Base-by-base conservation (phyloP, 495 filamentous ascomycete species). In the Massariosphaeria phaeospora region DNA sequence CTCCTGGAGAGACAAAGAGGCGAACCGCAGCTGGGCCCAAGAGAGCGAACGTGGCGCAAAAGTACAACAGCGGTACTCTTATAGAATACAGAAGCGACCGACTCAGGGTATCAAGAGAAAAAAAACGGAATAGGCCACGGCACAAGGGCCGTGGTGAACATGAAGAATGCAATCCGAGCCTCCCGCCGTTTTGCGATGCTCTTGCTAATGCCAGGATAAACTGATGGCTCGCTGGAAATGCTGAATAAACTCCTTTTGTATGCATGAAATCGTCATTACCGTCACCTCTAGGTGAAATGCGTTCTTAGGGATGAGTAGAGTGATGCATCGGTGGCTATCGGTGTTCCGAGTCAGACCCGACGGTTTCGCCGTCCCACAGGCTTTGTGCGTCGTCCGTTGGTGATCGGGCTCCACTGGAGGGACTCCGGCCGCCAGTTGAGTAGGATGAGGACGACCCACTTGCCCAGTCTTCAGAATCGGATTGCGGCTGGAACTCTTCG, bases 391-490 rank as follows among this genome's bases (percentile, higher is more conserved):
- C 82, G 52, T 85, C 82, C 21, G 79, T 70, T 25, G 81, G 81
- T 54, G 79, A 83, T 26, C 79, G 62, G 26, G 78, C 78, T 15
- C 61, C 50, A 7, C 47, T 31, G 3, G 59, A 62, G 6, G 61
- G 61, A 44, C 61, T 64, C 38, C 61, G 47, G 34, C 47, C 52
- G 41, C 61, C 61, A 43, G 61, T 49, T 9, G 61, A 64, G 52
- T 56, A 64, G 10, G 83, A 84, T 5, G 84, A 86, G 0, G 84
- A 86, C 43, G 84, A 87, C 21, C 82, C 84, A 54, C 84, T 73
- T 20, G 84, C 83, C 84, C 84, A 87, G 57, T 86, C 84, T 57
- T 88, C 84, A 49, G 78, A 78, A 59, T 85, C 82, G 12, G 60
- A 59, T 13, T 50, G 48, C 24, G 76, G 76, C 17, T 68, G 66